Evolutionary conservation across 345 rosid genomes (phyloP).

Genomic region (Bretschneidera sinensis): DNA sequence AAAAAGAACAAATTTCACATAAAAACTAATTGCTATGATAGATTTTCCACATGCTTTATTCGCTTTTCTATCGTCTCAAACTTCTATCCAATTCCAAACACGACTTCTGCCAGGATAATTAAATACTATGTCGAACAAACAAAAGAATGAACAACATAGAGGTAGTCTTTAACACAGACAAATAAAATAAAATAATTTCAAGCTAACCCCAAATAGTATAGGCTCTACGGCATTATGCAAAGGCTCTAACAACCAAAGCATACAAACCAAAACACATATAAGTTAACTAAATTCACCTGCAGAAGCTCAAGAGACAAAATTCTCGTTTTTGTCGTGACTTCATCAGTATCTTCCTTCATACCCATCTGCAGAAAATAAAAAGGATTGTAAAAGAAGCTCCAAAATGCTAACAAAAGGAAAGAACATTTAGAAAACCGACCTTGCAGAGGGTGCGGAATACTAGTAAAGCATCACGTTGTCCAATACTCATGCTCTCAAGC

Average conservation of each 20-base stretch:
- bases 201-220: no score
- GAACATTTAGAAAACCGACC: constrained; percentile 43
- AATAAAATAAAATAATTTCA: no score
- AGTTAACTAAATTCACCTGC: constrained; percentile 53
- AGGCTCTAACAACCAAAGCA: constrained; percentile 6
- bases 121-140: no score
- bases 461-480: constrained; percentile 88
- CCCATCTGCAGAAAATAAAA: constrained; percentile 68
- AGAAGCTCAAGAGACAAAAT: constrained; percentile 96
- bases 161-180: no score
- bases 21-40: no score
- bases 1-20: no score
- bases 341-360: constrained; percentile 98
- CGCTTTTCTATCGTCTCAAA: no score
- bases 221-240: constrained; percentile 4
- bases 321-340: constrained; percentile 84
- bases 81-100: no score
- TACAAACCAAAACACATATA: constrained; percentile 1
- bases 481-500: constrained; percentile 92
- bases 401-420: constrained; percentile 22
- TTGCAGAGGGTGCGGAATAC: constrained; percentile 98
- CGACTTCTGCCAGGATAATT: no score
- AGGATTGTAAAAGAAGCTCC: constrained; percentile 16
- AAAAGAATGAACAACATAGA: no score
- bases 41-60: no score